These are phyloP conservation scores for Phytopythium montanum DNA, from an alignment of 352 stramenopile species.

Conservation along the genomic window DNA sequence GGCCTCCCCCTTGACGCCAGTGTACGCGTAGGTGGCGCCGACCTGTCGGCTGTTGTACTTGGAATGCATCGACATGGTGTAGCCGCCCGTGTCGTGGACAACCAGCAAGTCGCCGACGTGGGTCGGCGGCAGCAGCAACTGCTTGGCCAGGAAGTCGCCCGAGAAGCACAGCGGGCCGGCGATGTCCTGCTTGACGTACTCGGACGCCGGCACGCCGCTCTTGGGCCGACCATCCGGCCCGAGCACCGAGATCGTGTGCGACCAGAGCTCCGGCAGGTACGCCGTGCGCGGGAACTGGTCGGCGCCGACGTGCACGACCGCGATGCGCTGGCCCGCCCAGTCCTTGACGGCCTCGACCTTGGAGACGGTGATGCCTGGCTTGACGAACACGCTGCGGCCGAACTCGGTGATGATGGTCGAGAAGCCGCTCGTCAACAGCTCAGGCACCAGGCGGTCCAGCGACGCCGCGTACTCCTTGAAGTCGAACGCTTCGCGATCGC, in stretches of 20 bases:
- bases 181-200: conserved; percentile 78
- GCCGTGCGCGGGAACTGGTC: conserved; percentile 89
- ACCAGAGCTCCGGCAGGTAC: conserved; percentile 83
- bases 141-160: conserved; percentile 86
- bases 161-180: conserved; percentile 92
- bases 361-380: conserved; percentile 82
- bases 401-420: conserved; percentile 92
- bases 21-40: conserved; percentile 65
- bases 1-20: conserved; percentile 9
- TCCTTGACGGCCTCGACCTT: conserved; percentile 89
- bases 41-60: conserved; percentile 88
- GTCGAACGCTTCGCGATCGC: conserved; percentile 55
- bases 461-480: conserved; percentile 80
- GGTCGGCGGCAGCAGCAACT: conserved; percentile 68
- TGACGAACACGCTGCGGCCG: conserved; percentile 82
- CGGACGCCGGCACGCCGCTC: conserved; percentile 11
- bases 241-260: conserved; percentile 82
- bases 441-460: conserved; percentile 61
- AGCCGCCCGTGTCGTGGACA: conserved; percentile 85
- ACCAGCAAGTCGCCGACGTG: conserved; percentile 74
- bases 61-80: conserved; percentile 87
- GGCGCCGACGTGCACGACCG: conserved; percentile 86
- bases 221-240: conserved; percentile 44
- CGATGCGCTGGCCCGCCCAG: conserved; percentile 73
- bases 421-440: conserved; percentile 82